phyloP scores from a whole-genome alignment of 2,329 filamentous ascomycete species.

The Pyricularia pennisetigena region DNA sequence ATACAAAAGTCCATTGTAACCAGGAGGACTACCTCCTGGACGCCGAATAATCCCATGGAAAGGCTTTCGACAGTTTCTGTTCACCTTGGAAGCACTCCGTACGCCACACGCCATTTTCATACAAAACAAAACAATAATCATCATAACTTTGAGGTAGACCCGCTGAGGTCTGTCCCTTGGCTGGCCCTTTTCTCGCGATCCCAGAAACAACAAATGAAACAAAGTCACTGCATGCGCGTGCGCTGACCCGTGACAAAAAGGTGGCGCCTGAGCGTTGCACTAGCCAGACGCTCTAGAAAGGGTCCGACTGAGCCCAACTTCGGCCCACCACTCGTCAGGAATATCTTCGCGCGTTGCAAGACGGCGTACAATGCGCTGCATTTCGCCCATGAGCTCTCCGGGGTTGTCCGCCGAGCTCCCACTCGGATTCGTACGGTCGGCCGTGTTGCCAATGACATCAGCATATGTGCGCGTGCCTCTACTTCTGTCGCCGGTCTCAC shows the following conservation, averaged over 20 bases:
- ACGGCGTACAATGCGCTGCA: conserved; percentile 63
- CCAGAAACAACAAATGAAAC: background rate
- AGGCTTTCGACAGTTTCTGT: background rate
- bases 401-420: conserved; percentile 18
- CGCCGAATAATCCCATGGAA: background rate
- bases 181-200: background rate
- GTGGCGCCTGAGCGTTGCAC: background rate
- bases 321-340: conserved; percentile 74
- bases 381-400: conserved; percentile 36
- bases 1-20: background rate
- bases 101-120: background rate
- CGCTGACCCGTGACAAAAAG: background rate
- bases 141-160: background rate
- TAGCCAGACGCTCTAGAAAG: conserved; percentile 26
- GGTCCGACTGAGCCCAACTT: conserved; percentile 55
- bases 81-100: background rate
- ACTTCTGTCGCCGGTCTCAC: background rate
- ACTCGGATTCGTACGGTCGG: background rate
- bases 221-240: background rate
- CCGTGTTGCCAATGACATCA: conserved; percentile 33
- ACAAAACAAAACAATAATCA: background rate
- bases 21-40: background rate
- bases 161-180: background rate
- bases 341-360: conserved; percentile 65
- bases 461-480: conserved; percentile 23